Percentiles rank a stretch among this genome's conserved stretches.
Evolutionary conservation across 345 rosid genomes (phyloP).

Genomic region (Linum trigynum): DNA sequence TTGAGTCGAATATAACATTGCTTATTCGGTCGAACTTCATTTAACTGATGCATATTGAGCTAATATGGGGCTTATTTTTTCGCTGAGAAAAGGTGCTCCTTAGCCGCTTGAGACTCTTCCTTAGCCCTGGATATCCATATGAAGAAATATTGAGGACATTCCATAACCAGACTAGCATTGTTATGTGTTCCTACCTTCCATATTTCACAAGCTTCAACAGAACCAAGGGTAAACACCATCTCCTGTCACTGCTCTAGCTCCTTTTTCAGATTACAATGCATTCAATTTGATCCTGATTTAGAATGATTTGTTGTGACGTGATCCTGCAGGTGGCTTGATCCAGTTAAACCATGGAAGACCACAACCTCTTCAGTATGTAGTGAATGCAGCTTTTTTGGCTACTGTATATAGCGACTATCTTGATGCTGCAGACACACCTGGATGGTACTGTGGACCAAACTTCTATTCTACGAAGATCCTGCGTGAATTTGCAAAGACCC

Average conservation of each 20-base stretch:
- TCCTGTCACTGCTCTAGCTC: background rate
- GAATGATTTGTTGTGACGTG: background rate
- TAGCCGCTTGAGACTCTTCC: slow-evolving; percentile 75
- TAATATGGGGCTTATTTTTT: slow-evolving; percentile 2
- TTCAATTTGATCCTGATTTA: background rate
- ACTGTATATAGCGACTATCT: slow-evolving; percentile 75
- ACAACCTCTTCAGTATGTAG: slow-evolving; percentile 93
- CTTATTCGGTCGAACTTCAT: background rate
- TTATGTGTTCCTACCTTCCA: slow-evolving; percentile 76
- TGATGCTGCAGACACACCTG: slow-evolving; percentile 94
- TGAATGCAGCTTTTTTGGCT: slow-evolving; percentile 88
- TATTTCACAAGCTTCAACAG: slow-evolving; percentile 58
- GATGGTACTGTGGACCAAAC: slow-evolving; percentile 93
- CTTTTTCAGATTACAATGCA: no score
- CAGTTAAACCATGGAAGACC: slow-evolving; percentile 85
- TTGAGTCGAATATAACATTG: slow-evolving; percentile 9
- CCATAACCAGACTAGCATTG: slow-evolving; percentile 77
- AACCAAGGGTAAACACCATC: slow-evolving; percentile 43
- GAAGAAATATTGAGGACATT: slow-evolving; percentile 80
- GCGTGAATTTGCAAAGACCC: slow-evolving; percentile 75
- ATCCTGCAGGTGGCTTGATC: slow-evolving; percentile 63
- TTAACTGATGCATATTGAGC: background rate
- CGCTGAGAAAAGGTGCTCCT: slow-evolving; percentile 47
- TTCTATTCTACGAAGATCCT: slow-evolving; percentile 60
- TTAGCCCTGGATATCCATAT: slow-evolving; percentile 88